Base-by-base conservation (phyloP, 805 yeast species). In the Saturnispora kantuleensis region DNA sequence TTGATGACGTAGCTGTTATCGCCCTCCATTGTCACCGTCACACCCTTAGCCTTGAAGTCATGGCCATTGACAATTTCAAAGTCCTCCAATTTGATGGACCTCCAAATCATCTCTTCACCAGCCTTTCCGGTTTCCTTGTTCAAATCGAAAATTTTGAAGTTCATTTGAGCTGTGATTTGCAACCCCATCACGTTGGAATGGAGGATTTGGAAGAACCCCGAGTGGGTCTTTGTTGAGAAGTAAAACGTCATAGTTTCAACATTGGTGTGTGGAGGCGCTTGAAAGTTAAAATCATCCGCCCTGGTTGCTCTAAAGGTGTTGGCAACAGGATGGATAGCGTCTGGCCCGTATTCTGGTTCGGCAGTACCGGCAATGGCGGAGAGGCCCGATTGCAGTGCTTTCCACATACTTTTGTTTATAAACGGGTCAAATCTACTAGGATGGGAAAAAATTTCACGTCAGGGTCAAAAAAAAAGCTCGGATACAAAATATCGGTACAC, bases 331-430 rank as follows among this genome's bases (percentile, higher is more conserved):
- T 83, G 90, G 53, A 93, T 85, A 35, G 95, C 94, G 41, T 83
- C 96, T 35, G 82, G 74, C 43, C 98, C 98, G 57, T 93, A 93
- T 59, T 84, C 95, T 21, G 98, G 98, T 64, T 93, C 98, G 2
- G 96, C 96, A 10, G 95, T 77, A 45, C 98, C 98, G 5, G 97
- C 90, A 38, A 88, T 93, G 5, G 94, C 93, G n/a, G 97, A 85
- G n/a, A 60, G 44, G 12, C 64, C 66, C 4, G 61, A 52, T 47
- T 62, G 66, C 39, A 60, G 62, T 44, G 60, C 43, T 45, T 60
- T 62, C 66, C 66, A 62, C 66, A 62, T 62, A 18, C 7, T 39
- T 21, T 6, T 35, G 31, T 13, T 15, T 10, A 12, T 21, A 12
- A 18, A 15, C n/a, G 15, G 6, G 28, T 17, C 9, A 31, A 12